phyloP scores from a whole-genome alignment of 805 yeast species.

The Metschnikowia colocasiae region DNA sequence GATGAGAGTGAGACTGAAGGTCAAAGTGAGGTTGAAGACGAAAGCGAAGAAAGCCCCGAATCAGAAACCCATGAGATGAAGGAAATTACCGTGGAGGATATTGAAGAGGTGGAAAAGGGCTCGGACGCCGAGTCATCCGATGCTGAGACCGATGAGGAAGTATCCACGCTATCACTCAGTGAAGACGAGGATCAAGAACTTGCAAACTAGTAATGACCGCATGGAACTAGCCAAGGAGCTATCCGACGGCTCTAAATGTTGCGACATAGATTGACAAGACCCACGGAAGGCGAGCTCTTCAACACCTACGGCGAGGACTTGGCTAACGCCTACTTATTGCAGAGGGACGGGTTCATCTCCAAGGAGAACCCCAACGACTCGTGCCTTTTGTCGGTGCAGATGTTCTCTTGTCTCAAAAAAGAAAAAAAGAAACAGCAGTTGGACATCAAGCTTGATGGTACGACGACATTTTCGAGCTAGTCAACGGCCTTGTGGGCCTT shows the following conservation, averaged over 20 bases:
- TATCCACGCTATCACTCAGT: slow-evolving; percentile 17
- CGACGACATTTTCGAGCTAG: slow-evolving; percentile 37
- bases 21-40: slow-evolving; percentile 24
- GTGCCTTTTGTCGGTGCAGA: slow-evolving; percentile 54
- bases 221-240: slow-evolving; percentile 36
- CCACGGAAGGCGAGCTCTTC: slow-evolving; percentile 56
- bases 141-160: slow-evolving; percentile 24
- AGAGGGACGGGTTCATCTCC: slow-evolving; percentile 77
- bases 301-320: slow-evolving; percentile 77
- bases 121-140: slow-evolving; percentile 12
- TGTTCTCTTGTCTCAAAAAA: slow-evolving; percentile 31
- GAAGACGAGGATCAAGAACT: slow-evolving; percentile 18
- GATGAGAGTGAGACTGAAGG: no score
- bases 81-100: slow-evolving; percentile 30
- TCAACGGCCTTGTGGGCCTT: slow-evolving; percentile 22
- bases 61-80: slow-evolving; percentile 6
- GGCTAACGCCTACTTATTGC: slow-evolving; percentile 59
- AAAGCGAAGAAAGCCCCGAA: background rate
- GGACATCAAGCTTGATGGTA: slow-evolving; percentile 44
- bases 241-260: slow-evolving; percentile 46
- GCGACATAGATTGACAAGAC: slow-evolving; percentile 57
- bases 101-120: slow-evolving; percentile 24
- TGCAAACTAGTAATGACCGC: slow-evolving; percentile 11
- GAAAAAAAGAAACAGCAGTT: slow-evolving; percentile 28
- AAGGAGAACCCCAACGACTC: slow-evolving; percentile 45